Evolutionary conservation across 179 eudicot species (phyloP), one percentile per base, ranked within the genome.

Genomic region (Actinidia chinensis): DNA sequence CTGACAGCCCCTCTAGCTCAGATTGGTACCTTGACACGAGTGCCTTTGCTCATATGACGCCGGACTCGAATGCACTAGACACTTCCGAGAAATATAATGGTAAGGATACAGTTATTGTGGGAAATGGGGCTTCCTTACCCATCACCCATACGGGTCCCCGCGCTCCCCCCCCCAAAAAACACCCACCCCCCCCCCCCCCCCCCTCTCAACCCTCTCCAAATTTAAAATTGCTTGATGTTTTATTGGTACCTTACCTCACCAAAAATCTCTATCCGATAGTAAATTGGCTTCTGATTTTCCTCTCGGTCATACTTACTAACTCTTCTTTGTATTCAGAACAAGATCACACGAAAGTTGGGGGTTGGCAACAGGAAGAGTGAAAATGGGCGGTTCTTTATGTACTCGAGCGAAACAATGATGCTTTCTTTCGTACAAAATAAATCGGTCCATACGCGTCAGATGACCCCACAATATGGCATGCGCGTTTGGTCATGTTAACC

Each of bases 291-390:
- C 52, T 43, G 68, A 75, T 23, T 75, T 23, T 60, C 68, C 68
- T 60, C 6, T 18, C 50, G 20, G 42, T 75, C 10, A 56, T 23
- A 7, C 60, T 75, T 60, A 10, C 78, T 60, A 7, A 75, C 18
- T 17, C 0, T 2, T 36, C 43, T 75, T 43, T n/a, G 1, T 58
- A 20, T 75, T 3, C 67, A 75, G 69, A 18, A 59, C 60, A 55
- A 20, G 6, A n/a, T 5, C 5, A 75, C 69, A 43, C n/a, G 55
- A 46, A 61, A 0, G 18, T 17, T n/a, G 56, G 52, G n/a, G n/a
- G n/a, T n/a, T 75, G 43, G 78, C 68, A 75, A 75, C 3, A 7
- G 78, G 54, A n/a, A n/a, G n/a, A n/a, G n/a, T n/a, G 42, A 58
- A 46, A 20, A 12, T 68, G 15, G 69, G 43, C 4, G 33, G 68